These are phyloP conservation scores for Phytophthora uliginosa DNA, from an alignment of 352 stramenopile species.

Conservation along the genomic window DNA sequence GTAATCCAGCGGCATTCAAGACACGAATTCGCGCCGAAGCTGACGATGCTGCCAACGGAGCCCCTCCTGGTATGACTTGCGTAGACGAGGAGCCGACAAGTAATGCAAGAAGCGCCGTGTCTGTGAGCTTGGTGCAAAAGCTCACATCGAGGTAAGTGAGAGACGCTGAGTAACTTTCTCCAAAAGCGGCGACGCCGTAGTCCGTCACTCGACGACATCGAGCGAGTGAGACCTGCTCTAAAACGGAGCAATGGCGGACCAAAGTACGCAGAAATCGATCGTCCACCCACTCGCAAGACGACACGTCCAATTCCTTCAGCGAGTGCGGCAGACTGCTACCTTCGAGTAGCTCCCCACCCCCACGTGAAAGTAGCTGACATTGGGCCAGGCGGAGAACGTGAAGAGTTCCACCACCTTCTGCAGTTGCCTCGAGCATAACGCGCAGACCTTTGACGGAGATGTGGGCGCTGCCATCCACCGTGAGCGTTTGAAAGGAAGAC, in stretches of 20 bases:
- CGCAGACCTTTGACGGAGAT: slow-evolving; percentile 35
- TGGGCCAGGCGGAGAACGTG: slow-evolving; percentile 29
- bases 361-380: slow-evolving; percentile 37
- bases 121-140: slow-evolving; percentile 63
- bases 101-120: slow-evolving; percentile 67
- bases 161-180: slow-evolving; percentile 45
- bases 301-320: slow-evolving; percentile 64
- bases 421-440: slow-evolving; percentile 21
- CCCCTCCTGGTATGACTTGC: slow-evolving; percentile 7
- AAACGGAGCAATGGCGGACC: slow-evolving; percentile 41
- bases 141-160: slow-evolving; percentile 68
- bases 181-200: slow-evolving; percentile 72
- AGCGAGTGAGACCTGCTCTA: slow-evolving; percentile 48
- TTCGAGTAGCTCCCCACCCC: slow-evolving; percentile 31
- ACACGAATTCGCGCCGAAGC: slow-evolving; percentile 42
- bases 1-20: slow-evolving; percentile 51
- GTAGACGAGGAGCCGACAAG: slow-evolving; percentile 42
- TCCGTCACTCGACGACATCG: slow-evolving; percentile 73
- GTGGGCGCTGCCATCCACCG: slow-evolving; percentile 29
- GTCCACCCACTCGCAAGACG: slow-evolving; percentile 76
- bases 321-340: slow-evolving; percentile 25
- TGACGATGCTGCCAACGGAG: slow-evolving; percentile 4
- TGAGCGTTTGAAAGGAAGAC: slow-evolving; percentile 32
- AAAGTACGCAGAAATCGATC: slow-evolving; percentile 60
- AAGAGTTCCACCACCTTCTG: slow-evolving; percentile 22